Base-by-base conservation (phyloP, 2,329 filamentous ascomycete genomes). In the Ophiosphaerella herpotricha region DNA sequence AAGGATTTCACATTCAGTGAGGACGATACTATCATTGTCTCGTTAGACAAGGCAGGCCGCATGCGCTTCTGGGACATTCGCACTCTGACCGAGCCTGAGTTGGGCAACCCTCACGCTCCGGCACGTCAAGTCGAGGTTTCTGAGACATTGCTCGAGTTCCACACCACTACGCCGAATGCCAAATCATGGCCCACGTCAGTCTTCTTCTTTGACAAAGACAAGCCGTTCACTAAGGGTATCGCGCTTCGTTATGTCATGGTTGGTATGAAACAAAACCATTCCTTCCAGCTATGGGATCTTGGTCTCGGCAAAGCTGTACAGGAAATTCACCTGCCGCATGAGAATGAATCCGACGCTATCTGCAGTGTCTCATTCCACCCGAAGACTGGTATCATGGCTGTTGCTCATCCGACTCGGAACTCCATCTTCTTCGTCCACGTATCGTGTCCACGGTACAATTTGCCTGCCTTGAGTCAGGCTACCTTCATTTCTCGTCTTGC, bases 21-120 rank as follows among this genome's bases (percentile, higher is more conserved):
- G 72, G 94, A 99, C 72, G 94, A 99, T 73, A 90, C 88, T 1
- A 87, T 93, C 35, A 91, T 99, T 61, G 92, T 95, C 39, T 97
- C 93, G 41, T 84, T 99, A 44, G 95, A 99, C 74, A 99, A 99
- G 78, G 93, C 91, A 52, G 95, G 94, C 40, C 87, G 91, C 54
- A 87, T 97, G 77, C 94, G 96, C 75, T 97, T 99, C 80, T 99
- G 94, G 95, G 94, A 99, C 72, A 90, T 97, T 59, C 89, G 89
- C 52, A 85, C 89, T 53, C 81, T 97, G 48, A 88, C 80, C 7
- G 75, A 80, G 43, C 74, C 75, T 29, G 72, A 75, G 16, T 78
- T 77, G 50, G 75, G 78, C 14, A 72, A 74, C 40, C 70, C 75
- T 18, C 63, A 70, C 35, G 60, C 52, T 39, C 75, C 76, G 43